Evolutionary conservation across 306 rosid genomes (phyloP).

Genomic region (Quercus cerris): DNA sequence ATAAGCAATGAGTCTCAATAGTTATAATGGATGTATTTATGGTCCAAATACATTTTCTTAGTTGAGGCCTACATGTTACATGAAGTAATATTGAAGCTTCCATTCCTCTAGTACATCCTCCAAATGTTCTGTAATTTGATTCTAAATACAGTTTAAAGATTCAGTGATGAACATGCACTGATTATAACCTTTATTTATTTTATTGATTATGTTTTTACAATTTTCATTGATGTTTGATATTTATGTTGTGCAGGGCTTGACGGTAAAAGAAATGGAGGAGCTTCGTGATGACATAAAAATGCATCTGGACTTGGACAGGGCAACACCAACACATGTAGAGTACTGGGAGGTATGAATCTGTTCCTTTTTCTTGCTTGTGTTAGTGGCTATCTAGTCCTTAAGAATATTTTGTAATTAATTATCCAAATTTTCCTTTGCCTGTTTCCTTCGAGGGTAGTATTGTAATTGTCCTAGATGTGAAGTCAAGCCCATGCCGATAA

Average conservation of each 20-base stretch:
- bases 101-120: no score
- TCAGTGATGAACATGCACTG: not conserved
- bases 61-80: no score
- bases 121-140: no score
- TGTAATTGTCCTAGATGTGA: not conserved
- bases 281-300: constrained; percentile 96
- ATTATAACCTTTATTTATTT: not conserved
- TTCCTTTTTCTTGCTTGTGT: constrained; percentile 8
- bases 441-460: not conserved
- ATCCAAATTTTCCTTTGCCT: not conserved
- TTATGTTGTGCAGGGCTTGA: constrained; percentile 68
- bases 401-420: not conserved
- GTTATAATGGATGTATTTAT: no score
- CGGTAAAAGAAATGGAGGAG: constrained; percentile 91
- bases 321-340: constrained; percentile 83
- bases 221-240: constrained; percentile 20
- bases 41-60: no score
- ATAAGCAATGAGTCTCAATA: not conserved
- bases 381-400: constrained; percentile 8
- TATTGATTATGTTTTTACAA: constrained; percentile 1
- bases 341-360: constrained; percentile 80
- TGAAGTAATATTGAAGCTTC: no score
- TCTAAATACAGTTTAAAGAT: no score
- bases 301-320: constrained; percentile 97
- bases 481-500: not conserved